Evolutionary conservation across 2,329 filamentous ascomycete genomes (phyloP).

Genomic region (Corniculantispora saksenae): DNA sequence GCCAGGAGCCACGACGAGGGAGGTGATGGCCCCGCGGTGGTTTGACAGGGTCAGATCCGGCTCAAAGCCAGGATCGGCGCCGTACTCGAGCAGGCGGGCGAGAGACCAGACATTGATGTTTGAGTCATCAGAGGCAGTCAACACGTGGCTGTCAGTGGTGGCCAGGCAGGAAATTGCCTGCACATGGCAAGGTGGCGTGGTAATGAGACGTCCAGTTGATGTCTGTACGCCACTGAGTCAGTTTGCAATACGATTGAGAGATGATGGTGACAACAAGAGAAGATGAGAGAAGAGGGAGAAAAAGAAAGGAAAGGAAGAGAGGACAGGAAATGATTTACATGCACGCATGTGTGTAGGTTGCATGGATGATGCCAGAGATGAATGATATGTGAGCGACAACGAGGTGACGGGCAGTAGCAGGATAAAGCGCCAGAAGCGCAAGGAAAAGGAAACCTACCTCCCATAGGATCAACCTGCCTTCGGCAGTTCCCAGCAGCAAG

Average conservation of each 20-base stretch:
- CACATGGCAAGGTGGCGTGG: slow-evolving; percentile 75
- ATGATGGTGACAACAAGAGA: neutral
- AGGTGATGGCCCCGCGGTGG: slow-evolving; percentile 74
- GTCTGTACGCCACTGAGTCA: slow-evolving; percentile 46
- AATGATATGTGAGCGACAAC: neutral
- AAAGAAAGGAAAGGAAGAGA: neutral
- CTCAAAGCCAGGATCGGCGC: slow-evolving; percentile 58
- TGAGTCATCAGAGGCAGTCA: slow-evolving; percentile 81
- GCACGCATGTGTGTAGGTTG: neutral
- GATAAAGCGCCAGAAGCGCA: slow-evolving; percentile 17
- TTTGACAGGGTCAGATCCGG: slow-evolving; percentile 77
- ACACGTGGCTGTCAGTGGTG: slow-evolving; percentile 69
- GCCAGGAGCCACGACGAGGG: slow-evolving; percentile 64
- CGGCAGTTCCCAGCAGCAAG: slow-evolving; percentile 77
- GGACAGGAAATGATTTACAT: neutral
- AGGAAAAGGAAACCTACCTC: slow-evolving; percentile 62
- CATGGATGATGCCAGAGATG: neutral
- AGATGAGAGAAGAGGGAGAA: neutral
- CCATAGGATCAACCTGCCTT: slow-evolving; percentile 87
- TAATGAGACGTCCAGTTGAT: slow-evolving; percentile 73
- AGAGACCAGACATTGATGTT: slow-evolving; percentile 93
- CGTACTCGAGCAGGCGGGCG: slow-evolving; percentile 66
- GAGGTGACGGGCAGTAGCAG: slow-evolving; percentile 18
- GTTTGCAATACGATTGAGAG: neutral
- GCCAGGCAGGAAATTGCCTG: slow-evolving; percentile 77